Base-by-base conservation (phyloP, 768 basidiomycete species). In the Phallus indusiatus region DNA sequence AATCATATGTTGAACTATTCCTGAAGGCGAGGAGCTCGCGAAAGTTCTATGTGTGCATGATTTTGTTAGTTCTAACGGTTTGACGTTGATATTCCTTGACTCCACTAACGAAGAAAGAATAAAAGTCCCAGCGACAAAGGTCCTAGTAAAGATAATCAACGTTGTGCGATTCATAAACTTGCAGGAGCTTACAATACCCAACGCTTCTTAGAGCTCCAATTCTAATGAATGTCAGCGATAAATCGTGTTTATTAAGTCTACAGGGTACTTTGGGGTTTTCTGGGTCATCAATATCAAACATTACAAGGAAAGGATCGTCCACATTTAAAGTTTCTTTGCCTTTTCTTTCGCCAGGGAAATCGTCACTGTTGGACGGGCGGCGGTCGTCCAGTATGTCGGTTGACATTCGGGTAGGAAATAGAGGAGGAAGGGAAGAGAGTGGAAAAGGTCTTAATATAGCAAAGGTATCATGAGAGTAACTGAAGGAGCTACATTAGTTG, bases 61-160 rank as follows among this genome's bases (percentile, higher is more conserved):
- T 2, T 47, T 53, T n/a, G 33, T 52, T 11, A 50, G 16, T 14
- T n/a, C 54, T 12, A 57, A 60, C 21, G 62, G 22, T n/a, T 53
- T 60, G 57, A 55, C 55, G n/a, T 49, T 35, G 16, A 28, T 48
- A 1, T 16, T 11, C 10, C 49, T 21, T 12, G 37, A 54, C 54
- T 59, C 62, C 54, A 62, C 62, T 56, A 57, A 36, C 22, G 55
- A 59, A 6, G 34, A 28, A 21, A 42, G 47, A 17, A 56, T 47
- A 47, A 55, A 50, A 50, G 42, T 53, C 16, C 48, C 42, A 33
- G 34, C 28, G 48, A 36, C 55, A 36, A 47, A 34, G 4, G 48
- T 56, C 37, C 48, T 47, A 5, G 55, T 14, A 49, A 5, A 59
- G 22, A 14, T 33, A 42, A n/a, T 33, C 4, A 51, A 17, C n/a